A percentile compares a stretch with the other conserved stretches of the same genome.
Evolutionary conservation across 78 protist genomes (phyloP).

Genomic region (Dictyostelium brefeldianum): DNA sequence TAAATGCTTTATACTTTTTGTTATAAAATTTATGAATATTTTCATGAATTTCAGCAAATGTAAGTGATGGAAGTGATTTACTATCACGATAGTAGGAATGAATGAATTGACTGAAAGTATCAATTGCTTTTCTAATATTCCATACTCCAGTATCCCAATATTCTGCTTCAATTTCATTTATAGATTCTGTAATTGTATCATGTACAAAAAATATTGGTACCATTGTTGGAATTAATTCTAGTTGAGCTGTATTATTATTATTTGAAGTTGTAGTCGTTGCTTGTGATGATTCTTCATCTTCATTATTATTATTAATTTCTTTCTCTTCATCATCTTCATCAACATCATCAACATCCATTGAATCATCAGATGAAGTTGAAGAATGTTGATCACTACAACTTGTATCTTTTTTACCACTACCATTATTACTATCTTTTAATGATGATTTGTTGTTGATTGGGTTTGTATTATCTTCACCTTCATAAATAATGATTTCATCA

Average conservation of each 20-base stretch:
- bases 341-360: slow-evolving; percentile 15
- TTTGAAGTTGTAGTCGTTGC: neutral
- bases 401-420: too few species aligned
- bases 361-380: neutral
- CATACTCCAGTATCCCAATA: slow-evolving; percentile 59
- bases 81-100: slow-evolving; percentile 55
- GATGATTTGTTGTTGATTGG: neutral
- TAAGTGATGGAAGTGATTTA: slow-evolving; percentile 54
- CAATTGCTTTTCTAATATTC: slow-evolving; percentile 42
- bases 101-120: slow-evolving; percentile 51
- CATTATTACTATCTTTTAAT: too few species aligned
- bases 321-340: slow-evolving; percentile 6
- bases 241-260: neutral
- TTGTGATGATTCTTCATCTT: neutral
- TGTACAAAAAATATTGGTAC: slow-evolving; percentile 68
- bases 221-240: slow-evolving; percentile 46
- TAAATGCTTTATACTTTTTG: slow-evolving; percentile 16
- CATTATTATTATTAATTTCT: neutral
- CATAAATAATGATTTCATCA: slow-evolving; percentile 7
- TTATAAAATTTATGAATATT: slow-evolving; percentile 24
- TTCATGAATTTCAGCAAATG: slow-evolving; percentile 76
- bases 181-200: slow-evolving; percentile 51
- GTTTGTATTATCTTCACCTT: slow-evolving; percentile 8
- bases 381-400: neutral
- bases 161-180: slow-evolving; percentile 54